Evolutionary conservation across 495 filamentous ascomycete species (phyloP), one percentile per base, ranked within the genome.

Genomic region (Xylaria curta): DNA sequence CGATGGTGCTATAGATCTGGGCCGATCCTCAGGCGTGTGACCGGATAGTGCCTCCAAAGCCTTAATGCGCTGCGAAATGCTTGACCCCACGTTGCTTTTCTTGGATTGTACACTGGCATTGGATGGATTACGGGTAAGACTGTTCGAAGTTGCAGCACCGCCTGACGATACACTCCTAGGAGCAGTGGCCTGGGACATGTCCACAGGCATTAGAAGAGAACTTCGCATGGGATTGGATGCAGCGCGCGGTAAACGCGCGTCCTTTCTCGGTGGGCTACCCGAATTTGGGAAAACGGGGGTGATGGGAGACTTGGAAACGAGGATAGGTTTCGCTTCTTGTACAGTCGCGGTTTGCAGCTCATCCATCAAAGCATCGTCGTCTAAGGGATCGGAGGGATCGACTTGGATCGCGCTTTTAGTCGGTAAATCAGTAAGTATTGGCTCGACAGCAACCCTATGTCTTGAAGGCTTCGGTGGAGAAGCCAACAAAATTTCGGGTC

Each of bases 301-400:
- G n/a, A 92, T 88, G 66, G 94, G 93, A n/a, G 94, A 93, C 78
- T 94, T 94, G 1, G 91, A 90, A 9, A 97, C 92, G 0, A 89
- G 89, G 21, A 97, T 89, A 4, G 93, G 92, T 76, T 92, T 92
- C 31, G 94, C 94, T 82, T 97, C 88, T 78, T 97, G 89, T 21
- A 97, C 82, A 3, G 90, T 93, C 42, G 94, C 94, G 46, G 89
- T 92, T 73, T 92, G 92, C 64, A 97, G 83, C 83, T 97, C 94
- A 70, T 96, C 92, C 89, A 97, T 92, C 74, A 97, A 91, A 42
- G 91, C 93, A 80, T 97, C 94, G 79, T 97, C 93, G 8, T 95
- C 40, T 88, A 87, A 68, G 91, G 87, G 74, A 90, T 88, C 74
- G 24, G 74, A 70, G 24, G 89, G 88, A 72, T 91, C 87, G 3